These are phyloP conservation scores for Stagonosporopsis tanaceti DNA, from an alignment of 2,329 filamentous ascomycete species.

Conservation along the genomic window DNA sequence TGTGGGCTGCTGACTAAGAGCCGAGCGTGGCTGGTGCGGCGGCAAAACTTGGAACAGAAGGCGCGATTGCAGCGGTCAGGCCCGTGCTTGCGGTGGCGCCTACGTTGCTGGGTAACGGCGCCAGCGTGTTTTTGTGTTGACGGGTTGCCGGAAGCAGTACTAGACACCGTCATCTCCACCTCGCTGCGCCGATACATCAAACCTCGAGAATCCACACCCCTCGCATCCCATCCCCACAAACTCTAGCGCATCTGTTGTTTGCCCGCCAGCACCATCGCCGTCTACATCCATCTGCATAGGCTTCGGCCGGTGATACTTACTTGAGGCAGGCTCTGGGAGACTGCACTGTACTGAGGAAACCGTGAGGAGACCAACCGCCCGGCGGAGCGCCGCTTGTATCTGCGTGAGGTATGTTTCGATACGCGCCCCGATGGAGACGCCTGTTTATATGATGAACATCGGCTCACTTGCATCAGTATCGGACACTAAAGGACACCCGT, in stretches of 20 bases:
- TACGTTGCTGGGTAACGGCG: slow-evolving; percentile 42
- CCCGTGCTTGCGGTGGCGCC: slow-evolving; percentile 11
- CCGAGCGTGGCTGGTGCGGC: slow-evolving; percentile 20
- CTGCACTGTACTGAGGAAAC: slow-evolving; percentile 54
- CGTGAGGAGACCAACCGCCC: slow-evolving; percentile 65
- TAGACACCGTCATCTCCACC: slow-evolving; percentile 40
- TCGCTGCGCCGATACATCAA: slow-evolving; percentile 31
- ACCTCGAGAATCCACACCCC: slow-evolving; percentile 32
- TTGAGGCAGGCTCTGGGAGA: slow-evolving; percentile 50
- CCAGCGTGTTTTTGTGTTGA: slow-evolving; percentile 39
- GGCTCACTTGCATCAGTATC: slow-evolving; percentile 49
- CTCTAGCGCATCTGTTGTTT: slow-evolving; percentile 30
- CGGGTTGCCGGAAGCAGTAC: slow-evolving; percentile 30
- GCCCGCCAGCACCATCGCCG: slow-evolving; percentile 14
- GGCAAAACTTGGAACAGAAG: slow-evolving; percentile 5
- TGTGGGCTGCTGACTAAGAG: slow-evolving; percentile 37
- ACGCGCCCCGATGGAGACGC: background rate
- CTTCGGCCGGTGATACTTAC: slow-evolving; percentile 47
- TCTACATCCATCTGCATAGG: slow-evolving; percentile 31
- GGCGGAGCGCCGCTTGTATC: slow-evolving; percentile 79
- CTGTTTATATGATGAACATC: slow-evolving; percentile 5
- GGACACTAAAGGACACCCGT: slow-evolving; percentile 49
- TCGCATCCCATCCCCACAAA: slow-evolving; percentile 33
- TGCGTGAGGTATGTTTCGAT: slow-evolving; percentile 73
- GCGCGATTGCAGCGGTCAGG: slow-evolving; percentile 9